Evolutionary conservation across 495 filamentous ascomycete species (phyloP).

Genomic region (Thermothielavioides terrestris): DNA sequence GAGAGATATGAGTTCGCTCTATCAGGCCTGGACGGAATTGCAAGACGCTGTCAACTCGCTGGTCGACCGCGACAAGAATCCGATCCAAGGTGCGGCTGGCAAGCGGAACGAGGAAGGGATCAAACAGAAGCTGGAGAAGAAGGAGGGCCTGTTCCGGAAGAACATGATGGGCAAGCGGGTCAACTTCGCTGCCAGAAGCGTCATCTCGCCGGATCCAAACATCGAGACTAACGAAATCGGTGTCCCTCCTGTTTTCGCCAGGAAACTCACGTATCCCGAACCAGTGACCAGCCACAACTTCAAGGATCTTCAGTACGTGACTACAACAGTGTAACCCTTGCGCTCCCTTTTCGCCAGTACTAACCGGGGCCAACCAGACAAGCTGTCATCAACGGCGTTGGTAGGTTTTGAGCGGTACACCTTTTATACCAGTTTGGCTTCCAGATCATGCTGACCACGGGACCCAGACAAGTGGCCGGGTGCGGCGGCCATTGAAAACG

Average conservation of each 20-base stretch:
- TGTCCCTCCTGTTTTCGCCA: constrained; percentile 93
- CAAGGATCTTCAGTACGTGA: constrained; percentile 62
- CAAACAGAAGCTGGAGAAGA: constrained; percentile 97
- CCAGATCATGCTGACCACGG: constrained; percentile 15
- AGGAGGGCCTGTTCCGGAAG: constrained; percentile 95
- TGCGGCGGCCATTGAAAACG: constrained; percentile 88
- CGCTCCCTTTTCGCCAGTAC: too few species aligned
- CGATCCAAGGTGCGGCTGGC: constrained; percentile 62
- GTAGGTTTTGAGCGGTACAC: constrained; percentile 73
- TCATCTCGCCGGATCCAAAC: constrained; percentile 97
- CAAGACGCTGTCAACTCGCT: constrained; percentile 87
- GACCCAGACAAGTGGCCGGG: constrained; percentile 82
- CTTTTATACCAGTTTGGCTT: background rate
- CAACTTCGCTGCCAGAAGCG: constrained; percentile 94
- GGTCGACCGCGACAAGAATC: constrained; percentile 79
- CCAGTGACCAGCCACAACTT: constrained; percentile 97
- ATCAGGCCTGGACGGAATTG: constrained; percentile 61
- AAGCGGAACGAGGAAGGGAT: constrained; percentile 73
- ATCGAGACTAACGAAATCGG: constrained; percentile 99
- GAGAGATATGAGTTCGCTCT: constrained; percentile 36
- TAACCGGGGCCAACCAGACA: too few species aligned
- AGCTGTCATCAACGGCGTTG: constrained; percentile 89
- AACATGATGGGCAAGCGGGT: constrained; percentile 99
- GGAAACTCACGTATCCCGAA: constrained; percentile 92
- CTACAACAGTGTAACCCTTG: background rate